Base-by-base conservation (phyloP, 169 alveolate genomes). In the Plasmodium fragile region DNA sequence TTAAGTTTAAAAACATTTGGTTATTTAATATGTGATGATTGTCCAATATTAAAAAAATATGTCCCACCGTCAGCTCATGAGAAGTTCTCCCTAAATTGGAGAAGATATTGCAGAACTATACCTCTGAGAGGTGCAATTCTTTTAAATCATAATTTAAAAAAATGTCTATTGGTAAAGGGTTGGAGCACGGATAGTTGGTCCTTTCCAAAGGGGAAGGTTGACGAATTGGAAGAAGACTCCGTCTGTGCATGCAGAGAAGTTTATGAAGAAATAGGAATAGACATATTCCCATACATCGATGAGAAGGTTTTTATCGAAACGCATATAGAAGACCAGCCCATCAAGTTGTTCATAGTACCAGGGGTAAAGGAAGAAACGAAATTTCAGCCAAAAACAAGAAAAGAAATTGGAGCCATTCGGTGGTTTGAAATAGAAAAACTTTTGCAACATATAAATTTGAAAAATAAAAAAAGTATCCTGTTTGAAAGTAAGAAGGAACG, bases 171-270 rank as follows among this genome's bases (percentile, higher is more conserved):
- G 41, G 98, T 97, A 32, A 97, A 97, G 93, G 96, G 98, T 39
- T 98, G 97, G 98, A 95, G 96, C 39, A 97, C 99, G 52, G 93
- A 93, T 69, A 89, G 93, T 73, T 98, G 98, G 98, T 93, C 97
- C 87, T 98, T 98, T 92, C 99, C 99, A 6, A 97, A 98, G 70
- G 99, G 99, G 34, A 98, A 98, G 89, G 96, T 96, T 55, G 99
- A 98, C 92, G 99, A 98, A 91, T 95, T 85, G 77, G 99, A 98
- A 96, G 95, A 91, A 34, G 99, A 98, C 85, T 95, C 96, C 36
- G 96, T 92, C n/a, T 98, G 99, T 59, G 99, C 99, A 8, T 96
- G 96, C 32, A 96, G 99, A 53, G 99, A 98, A 94, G 97, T 98
- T 39, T 75, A 93, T 83, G 99, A 98, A 96, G 99, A 98, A 94